Base-by-base conservation (phyloP, 2,329 filamentous ascomycete species). In the Colletotrichum spaethianum region DNA sequence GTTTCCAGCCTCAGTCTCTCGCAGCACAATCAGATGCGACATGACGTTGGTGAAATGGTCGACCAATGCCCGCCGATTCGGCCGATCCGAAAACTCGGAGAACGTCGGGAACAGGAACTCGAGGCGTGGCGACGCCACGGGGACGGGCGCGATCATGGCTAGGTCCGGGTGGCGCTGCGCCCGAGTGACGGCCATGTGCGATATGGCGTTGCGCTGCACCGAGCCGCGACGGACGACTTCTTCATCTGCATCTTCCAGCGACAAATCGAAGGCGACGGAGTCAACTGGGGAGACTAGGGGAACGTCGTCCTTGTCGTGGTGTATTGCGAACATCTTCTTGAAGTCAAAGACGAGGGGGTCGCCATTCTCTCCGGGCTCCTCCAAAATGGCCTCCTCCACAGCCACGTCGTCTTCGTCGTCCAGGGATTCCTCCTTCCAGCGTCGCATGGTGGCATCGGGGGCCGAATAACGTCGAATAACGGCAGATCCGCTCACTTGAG, bases 21-120 rank as follows among this genome's bases (percentile, higher is more conserved):
- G 85, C 74, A 92, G 89, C 26, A 92, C 90, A 53, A 92, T 90
- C n/a, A 91, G 82, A 78, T 91, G 90, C 0, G 89, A 91, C 26
- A 92, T 78, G 16, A 90, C 87, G 74, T 90, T 91, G 82, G 88
- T 90, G 75, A 92, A 92, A 79, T 92, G 89, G 73, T 90, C 88
- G 16, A 92, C 83, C 31, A 92, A 81, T 2, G 84, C 85, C 12
- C 90, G 86, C 6, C 89, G 85, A 74, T 89, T 88, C 33, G 83
- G 84, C 18, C 83, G 85, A 14, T 85, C 83, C 2, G 88, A 87
- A 76, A 91, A 91, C 70, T 92, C 89, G 57, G 84, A 83, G 75
- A 90, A 91, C 1, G 82, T 81, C 1, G 89, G 89, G 11, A 84
- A 77, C 69, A 81, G 81, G 72, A 91, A 89, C 48, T 89, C 88